Evolutionary conservation across 768 basidiomycete species (phyloP).

Genomic region (Panellus pusillus): DNA sequence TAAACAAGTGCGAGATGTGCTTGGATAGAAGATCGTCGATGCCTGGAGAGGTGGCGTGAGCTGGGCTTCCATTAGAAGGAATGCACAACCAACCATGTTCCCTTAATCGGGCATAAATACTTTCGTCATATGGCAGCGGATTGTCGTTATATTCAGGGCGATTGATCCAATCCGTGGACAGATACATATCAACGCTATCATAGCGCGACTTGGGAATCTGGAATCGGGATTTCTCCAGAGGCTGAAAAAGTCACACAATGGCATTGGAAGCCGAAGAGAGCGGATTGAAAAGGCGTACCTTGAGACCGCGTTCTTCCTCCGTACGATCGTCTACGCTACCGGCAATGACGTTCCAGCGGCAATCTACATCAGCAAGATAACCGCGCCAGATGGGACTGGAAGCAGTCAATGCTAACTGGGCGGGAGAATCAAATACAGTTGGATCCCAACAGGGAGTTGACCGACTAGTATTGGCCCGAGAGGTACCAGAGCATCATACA

Average conservation of each 20-base stretch:
- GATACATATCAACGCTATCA: conserved; percentile 92
- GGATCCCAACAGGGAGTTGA: conserved; percentile 9
- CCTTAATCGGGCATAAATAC: conserved; percentile 69
- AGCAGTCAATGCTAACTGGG: conserved; percentile 87
- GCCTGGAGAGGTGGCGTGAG: conserved; percentile 42
- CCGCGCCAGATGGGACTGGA: conserved; percentile 96
- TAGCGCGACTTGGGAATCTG: conserved; percentile 96
- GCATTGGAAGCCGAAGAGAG: conserved; percentile 2
- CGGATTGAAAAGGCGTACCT: conserved; percentile 47
- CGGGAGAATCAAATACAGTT: background rate
- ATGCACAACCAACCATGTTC: conserved; percentile 62
- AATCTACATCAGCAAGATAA: conserved; percentile 94
- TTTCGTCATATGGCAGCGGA: conserved; percentile 72
- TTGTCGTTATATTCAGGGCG: conserved; percentile 95
- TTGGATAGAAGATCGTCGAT: conserved; percentile 85
- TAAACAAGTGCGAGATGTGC: conserved; percentile 94
- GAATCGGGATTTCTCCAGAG: conserved; percentile 70
- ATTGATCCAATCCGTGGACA: conserved; percentile 84
- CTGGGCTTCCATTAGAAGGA: background rate
- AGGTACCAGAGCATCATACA: conserved; percentile 96
- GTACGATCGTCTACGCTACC: conserved; percentile 98
- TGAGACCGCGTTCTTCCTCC: conserved; percentile 88
- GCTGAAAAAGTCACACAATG: conserved; percentile 45
- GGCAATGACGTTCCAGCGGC: conserved; percentile 97
- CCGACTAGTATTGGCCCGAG: conserved; percentile 92